Percentiles rank a stretch among this genome's conserved stretches.
Conservation (phyloP, 768 basidiomycete species). For the Pisolithus marmoratus region DNA sequence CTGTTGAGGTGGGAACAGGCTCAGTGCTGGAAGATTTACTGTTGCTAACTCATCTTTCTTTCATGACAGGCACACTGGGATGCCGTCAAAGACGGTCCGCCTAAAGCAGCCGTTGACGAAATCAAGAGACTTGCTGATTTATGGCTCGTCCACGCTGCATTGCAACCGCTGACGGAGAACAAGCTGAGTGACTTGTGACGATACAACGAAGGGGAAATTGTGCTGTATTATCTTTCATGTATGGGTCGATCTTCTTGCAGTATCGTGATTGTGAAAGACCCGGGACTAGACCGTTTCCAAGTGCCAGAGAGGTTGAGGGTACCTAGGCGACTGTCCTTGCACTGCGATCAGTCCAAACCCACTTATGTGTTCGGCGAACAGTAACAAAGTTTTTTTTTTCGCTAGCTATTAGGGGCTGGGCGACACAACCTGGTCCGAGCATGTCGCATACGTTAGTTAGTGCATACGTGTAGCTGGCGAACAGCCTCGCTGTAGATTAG, state of each 20-base stretch:
- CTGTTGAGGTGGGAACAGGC: conserved; percentile 21
- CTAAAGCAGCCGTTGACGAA: conserved; percentile 22
- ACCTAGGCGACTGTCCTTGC: too few relatives aligned
- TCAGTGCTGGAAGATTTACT: background rate
- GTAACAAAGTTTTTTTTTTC: background rate
- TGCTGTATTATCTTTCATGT: background rate
- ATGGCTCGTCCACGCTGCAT: conserved; percentile 26
- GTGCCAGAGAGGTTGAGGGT: background rate
- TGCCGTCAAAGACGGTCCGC: conserved; percentile 24
- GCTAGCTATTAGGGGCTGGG: too few relatives aligned
- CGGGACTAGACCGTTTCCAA: background rate
- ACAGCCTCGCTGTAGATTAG: too few relatives aligned
- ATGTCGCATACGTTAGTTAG: background rate
- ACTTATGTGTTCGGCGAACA: background rate
- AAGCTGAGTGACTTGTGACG: background rate
- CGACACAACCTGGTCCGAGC: too few relatives aligned
- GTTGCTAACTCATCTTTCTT: background rate
- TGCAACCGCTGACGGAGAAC: conserved; percentile 9
- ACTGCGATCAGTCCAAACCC: background rate
- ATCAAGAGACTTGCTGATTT: conserved; percentile 23
- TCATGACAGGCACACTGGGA: conserved; percentile 29
- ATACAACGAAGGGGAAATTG: background rate
- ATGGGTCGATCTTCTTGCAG: conserved; percentile 1
- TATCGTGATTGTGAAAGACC: background rate
- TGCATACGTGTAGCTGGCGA: background rate